A percentile compares a stretch with the other conserved stretches of the same genome.
Evolutionary conservation across 495 filamentous ascomycete species (phyloP).

Genomic region (Trichoderma reesei): DNA sequence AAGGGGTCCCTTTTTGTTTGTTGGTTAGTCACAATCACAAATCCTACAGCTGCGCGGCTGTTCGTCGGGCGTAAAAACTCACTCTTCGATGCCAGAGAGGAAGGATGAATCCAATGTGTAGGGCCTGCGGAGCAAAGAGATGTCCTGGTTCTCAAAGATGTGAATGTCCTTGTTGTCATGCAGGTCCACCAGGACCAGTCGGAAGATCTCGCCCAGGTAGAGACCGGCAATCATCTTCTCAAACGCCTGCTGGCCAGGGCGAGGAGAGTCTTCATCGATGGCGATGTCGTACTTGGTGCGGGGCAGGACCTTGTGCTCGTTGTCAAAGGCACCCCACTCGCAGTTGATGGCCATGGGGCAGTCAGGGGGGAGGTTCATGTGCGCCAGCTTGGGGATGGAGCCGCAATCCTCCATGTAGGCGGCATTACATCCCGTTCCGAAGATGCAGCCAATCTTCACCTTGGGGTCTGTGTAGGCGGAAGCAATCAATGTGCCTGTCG

Average conservation of each 20-base stretch:
- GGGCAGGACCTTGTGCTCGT: constrained; percentile 86
- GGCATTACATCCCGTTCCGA: constrained; percentile 96
- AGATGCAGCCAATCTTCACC: constrained; percentile 95
- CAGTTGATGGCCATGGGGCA: constrained; percentile 97
- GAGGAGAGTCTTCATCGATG: constrained; percentile 87
- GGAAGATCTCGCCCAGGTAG: constrained; percentile 93
- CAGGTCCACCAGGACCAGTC: constrained; percentile 77
- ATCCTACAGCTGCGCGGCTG: not conserved
- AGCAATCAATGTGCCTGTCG: constrained; percentile 97
- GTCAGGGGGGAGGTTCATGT: constrained; percentile 83
- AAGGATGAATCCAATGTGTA: constrained; percentile 89
- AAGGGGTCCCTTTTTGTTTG: constrained; percentile 59
- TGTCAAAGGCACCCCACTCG: constrained; percentile 98
- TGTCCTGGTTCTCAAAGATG: constrained; percentile 78
- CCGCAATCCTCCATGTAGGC: constrained; percentile 95
- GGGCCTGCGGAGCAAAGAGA: constrained; percentile 63
- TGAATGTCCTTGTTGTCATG: constrained; percentile 64
- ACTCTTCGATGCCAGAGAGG: constrained; percentile 90
- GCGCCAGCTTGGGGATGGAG: constrained; percentile 84
- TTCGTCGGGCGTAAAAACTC: constrained; percentile 10
- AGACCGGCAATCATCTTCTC: constrained; percentile 98
- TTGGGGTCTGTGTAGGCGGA: constrained; percentile 86
- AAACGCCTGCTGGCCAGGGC: constrained; percentile 90
- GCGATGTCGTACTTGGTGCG: constrained; percentile 75
- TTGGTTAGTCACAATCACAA: not conserved